Evolutionary conservation across 2,329 filamentous ascomycete genomes (phyloP).

Genomic region (Madurella fahalii): DNA sequence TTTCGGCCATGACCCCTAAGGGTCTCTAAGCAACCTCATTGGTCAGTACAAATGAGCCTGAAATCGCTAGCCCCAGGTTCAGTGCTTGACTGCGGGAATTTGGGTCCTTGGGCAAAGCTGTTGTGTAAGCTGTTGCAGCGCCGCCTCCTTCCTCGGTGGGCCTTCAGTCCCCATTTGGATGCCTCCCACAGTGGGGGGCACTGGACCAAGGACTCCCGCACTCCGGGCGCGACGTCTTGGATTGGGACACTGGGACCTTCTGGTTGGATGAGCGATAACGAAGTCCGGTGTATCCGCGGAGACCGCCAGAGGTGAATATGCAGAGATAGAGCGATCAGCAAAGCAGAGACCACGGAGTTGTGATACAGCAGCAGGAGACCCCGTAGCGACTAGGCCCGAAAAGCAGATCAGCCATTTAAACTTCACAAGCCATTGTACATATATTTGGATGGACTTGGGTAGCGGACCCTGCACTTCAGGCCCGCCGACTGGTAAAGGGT

Average conservation of each 20-base stretch:
- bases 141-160: constrained; percentile 12
- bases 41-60: constrained; percentile 20
- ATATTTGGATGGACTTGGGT: neutral
- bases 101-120: constrained; percentile 7
- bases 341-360: neutral
- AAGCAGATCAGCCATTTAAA: neutral
- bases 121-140: constrained; percentile 11
- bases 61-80: constrained; percentile 15
- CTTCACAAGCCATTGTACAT: neutral
- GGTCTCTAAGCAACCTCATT: constrained; percentile 10
- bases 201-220: neutral
- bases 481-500: neutral
- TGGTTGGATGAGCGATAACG: neutral
- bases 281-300: constrained; percentile 22
- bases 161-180: constrained; percentile 2
- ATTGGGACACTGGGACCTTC: neutral
- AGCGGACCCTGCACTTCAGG: too few relatives aligned
- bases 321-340: neutral
- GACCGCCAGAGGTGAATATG: constrained; percentile 6
- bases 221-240: neutral
- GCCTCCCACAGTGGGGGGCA: constrained; percentile 18
- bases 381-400: neutral
- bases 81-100: constrained; percentile 22
- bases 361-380: neutral
- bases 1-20: constrained; percentile 1